Evolutionary conservation across 441 rosid genomes (phyloP).

Genomic region (Pelargonium fulgidum): DNA sequence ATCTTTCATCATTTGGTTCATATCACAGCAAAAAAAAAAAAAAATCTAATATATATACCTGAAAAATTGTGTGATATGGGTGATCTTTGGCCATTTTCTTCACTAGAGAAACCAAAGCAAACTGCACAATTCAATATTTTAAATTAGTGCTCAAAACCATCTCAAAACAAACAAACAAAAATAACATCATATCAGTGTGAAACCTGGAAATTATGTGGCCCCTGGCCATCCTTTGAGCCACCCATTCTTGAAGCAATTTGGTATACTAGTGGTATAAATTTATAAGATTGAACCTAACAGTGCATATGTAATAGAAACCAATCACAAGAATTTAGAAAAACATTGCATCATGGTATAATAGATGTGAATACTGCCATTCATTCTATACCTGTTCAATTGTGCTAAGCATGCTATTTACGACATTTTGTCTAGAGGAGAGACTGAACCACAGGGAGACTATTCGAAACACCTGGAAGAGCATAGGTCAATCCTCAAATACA

Average conservation of each 20-base stretch:
- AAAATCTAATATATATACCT: conserved; percentile 38
- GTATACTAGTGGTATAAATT: conserved; percentile 85
- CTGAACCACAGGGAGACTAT: conserved; percentile 85
- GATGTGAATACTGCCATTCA: conserved; percentile 3
- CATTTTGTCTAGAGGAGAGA: conserved; percentile 61
- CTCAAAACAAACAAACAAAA: conserved; percentile 16
- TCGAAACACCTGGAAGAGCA: conserved; percentile 71
- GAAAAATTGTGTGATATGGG: conserved; percentile 92
- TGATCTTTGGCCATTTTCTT: conserved; percentile 98
- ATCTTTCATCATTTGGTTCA: conserved; percentile 13
- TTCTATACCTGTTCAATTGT: conserved; percentile 64
- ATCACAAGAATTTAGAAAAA: background rate
- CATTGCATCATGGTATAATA: background rate
- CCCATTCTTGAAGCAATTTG: conserved; percentile 99
- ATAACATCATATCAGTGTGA: conserved; percentile 1
- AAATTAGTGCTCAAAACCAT: conserved; percentile 24
- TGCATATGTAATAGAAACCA: conserved; percentile 16
- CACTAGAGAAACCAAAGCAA: conserved; percentile 80
- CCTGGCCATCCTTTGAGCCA: conserved; percentile 60
- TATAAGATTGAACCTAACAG: conserved; percentile 82
- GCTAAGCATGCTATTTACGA: conserved; percentile 62
- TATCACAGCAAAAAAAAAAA: conserved; percentile 15
- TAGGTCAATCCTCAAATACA: conserved; percentile 19
- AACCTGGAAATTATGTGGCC: conserved; percentile 85
- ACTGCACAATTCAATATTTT: conserved; percentile 43